A percentile compares a stretch with the other conserved stretches of the same genome.
phyloP scores from a whole-genome alignment of 139 green algal genomes.

The Spirogloea muscicola region DNA sequence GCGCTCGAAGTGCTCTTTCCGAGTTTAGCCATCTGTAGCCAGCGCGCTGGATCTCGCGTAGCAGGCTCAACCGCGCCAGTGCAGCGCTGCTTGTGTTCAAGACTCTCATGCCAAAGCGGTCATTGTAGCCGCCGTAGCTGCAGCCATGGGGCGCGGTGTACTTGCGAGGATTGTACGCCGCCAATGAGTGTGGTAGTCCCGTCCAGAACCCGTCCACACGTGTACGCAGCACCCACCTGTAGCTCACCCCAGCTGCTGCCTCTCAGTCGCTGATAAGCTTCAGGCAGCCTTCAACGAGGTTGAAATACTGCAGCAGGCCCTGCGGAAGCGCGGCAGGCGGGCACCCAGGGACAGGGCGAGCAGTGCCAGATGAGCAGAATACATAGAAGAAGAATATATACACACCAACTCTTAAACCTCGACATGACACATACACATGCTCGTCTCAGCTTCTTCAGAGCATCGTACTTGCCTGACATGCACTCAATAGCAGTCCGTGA shows the following conservation, averaged over 20 bases:
- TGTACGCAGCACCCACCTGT: slow-evolving; percentile 32
- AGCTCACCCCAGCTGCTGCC: slow-evolving; percentile 1
- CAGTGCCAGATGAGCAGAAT: too few relatives aligned
- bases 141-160: slow-evolving; percentile 29
- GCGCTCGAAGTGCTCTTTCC: slow-evolving; percentile 4
- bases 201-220: slow-evolving; percentile 40
- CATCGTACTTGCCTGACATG: too few relatives aligned
- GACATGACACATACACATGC: too few relatives aligned
- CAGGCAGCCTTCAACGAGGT: slow-evolving; percentile 33
- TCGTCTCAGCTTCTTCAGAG: too few relatives aligned
- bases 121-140: slow-evolving; percentile 28
- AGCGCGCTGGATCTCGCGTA: not conserved
- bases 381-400: too few relatives aligned
- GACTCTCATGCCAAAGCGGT: slow-evolving; percentile 32
- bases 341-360: too few relatives aligned
- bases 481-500: too few relatives aligned
- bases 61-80: slow-evolving; percentile 2
- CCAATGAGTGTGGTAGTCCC: not conserved
- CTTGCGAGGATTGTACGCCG: not conserved
- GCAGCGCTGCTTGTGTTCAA: not conserved
- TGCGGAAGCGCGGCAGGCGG: too few relatives aligned
- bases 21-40: slow-evolving; percentile 10
- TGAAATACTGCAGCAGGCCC: slow-evolving; percentile 45
- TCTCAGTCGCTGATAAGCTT: slow-evolving; percentile 22
- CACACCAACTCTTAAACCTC: too few relatives aligned